phyloP scores from a whole-genome alignment of 1,284 basidiomycete species.

The Phaffia rhodozyma region DNA sequence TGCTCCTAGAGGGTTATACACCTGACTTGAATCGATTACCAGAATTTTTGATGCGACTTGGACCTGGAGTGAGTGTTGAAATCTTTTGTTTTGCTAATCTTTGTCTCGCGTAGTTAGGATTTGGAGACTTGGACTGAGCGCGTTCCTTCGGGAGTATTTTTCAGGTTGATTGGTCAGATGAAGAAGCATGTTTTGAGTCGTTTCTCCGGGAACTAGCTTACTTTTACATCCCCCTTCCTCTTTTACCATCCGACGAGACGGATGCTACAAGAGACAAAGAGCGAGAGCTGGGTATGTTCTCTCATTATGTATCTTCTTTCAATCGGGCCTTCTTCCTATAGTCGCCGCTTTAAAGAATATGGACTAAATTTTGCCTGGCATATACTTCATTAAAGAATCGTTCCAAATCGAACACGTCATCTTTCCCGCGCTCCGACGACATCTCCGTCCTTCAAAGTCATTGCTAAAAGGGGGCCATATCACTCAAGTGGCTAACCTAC shows the following conservation, averaged over 20 bases:
- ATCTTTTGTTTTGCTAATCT: background rate
- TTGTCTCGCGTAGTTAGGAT: background rate
- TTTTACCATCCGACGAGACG: slow-evolving; percentile 25
- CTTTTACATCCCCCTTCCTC: slow-evolving; percentile 65
- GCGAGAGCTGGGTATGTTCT: background rate
- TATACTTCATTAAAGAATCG: slow-evolving; percentile 38
- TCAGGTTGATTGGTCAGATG: slow-evolving; percentile 77
- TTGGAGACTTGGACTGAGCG: background rate
- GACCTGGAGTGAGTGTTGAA: slow-evolving; percentile 52
- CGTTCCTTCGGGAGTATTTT: slow-evolving; percentile 21
- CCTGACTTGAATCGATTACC: slow-evolving; percentile 79
- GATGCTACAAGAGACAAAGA: slow-evolving; percentile 18
- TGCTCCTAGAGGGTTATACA: slow-evolving; percentile 69
- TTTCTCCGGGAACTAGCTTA: slow-evolving; percentile 81
- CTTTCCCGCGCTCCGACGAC: slow-evolving; percentile 67
- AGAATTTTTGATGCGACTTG: slow-evolving; percentile 69
- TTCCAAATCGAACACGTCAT: slow-evolving; percentile 83
- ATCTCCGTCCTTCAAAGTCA: slow-evolving; percentile 55
- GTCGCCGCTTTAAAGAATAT: background rate
- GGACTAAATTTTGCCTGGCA: background rate
- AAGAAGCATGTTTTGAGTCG: slow-evolving; percentile 70
- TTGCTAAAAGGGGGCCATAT: slow-evolving; percentile 58
- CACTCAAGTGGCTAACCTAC: slow-evolving; percentile 71
- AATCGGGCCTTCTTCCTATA: background rate
- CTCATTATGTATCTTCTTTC: background rate